Evolutionary conservation across 2,329 filamentous ascomycete genomes (phyloP).

Genomic region (Colletotrichum kahawae): DNA sequence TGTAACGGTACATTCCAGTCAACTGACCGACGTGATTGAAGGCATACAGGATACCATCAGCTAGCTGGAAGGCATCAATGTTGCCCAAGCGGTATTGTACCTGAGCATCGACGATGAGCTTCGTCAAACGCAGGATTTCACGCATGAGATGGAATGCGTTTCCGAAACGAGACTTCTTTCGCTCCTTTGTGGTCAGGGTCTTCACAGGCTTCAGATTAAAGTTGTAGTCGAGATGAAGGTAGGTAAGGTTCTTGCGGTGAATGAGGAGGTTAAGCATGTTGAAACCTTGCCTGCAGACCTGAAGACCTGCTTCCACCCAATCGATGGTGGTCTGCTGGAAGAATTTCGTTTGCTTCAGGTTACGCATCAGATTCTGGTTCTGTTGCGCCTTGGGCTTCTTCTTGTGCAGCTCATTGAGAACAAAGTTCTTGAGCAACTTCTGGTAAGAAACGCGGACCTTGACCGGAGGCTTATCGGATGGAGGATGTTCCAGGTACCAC

Average conservation of each 20-base stretch:
- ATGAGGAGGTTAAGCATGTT: constrained; percentile 99
- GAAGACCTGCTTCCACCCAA: constrained; percentile 98
- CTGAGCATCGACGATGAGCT: constrained; percentile 97
- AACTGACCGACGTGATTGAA: constrained; percentile 99
- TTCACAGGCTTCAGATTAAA: constrained; percentile 99
- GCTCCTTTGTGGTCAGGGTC: constrained; percentile 96
- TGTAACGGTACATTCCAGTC: constrained; percentile 99
- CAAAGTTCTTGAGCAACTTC: constrained; percentile 94
- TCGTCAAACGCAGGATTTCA: constrained; percentile 93
- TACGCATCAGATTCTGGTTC: constrained; percentile 89
- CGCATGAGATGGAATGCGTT: constrained; percentile 99
- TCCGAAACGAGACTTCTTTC: constrained; percentile 98
- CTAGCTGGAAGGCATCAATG: constrained; percentile 98
- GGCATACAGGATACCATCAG: constrained; percentile 97
- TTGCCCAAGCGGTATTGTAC: constrained; percentile 98
- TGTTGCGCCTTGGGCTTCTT: constrained; percentile 94
- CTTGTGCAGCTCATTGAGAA: constrained; percentile 96
- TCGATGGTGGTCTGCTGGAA: constrained; percentile 99
- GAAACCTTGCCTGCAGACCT: constrained; percentile 97
- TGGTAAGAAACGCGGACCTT: constrained; percentile 99
- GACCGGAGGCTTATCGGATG: constrained; percentile 82
- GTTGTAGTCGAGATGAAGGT: constrained; percentile 98
- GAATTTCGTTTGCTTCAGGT: constrained; percentile 95
- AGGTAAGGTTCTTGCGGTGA: constrained; percentile 97
- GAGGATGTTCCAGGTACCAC: constrained; percentile 97